phyloP scores from a whole-genome alignment of 257 asterid genomes.

The Penstemon eatonii region DNA sequence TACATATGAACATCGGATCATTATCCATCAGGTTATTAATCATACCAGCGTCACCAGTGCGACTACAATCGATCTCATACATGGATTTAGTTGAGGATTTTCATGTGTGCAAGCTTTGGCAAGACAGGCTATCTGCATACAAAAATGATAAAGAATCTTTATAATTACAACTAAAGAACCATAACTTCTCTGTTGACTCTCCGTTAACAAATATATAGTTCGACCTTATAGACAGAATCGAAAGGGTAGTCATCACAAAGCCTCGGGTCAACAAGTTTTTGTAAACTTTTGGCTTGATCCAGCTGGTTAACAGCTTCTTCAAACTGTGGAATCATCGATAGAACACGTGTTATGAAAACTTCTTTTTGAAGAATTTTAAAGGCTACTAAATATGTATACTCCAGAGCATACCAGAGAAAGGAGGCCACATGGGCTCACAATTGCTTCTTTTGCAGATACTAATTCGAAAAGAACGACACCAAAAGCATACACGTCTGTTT shows the following conservation, averaged over 20 bases:
- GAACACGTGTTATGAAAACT: neutral
- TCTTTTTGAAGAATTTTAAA: neutral
- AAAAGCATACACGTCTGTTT: no score
- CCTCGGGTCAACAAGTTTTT: slow-evolving; percentile 68
- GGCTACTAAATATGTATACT: neutral
- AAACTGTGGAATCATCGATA: slow-evolving; percentile 46
- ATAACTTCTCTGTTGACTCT: neutral
- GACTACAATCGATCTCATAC: slow-evolving; percentile 87
- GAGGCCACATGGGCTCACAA: slow-evolving; percentile 38
- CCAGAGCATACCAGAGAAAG: slow-evolving; percentile 57
- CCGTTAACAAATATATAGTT: neutral
- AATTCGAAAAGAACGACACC: no score
- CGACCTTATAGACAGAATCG: slow-evolving; percentile 75
- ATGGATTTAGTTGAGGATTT: slow-evolving; percentile 80
- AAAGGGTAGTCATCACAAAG: slow-evolving; percentile 60
- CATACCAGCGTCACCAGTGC: slow-evolving; percentile 69
- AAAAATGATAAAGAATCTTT: neutral
- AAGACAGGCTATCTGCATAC: slow-evolving; percentile 67
- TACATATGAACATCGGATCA: no score
- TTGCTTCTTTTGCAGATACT: no score
- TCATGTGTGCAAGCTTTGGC: slow-evolving; percentile 83
- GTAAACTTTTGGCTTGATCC: slow-evolving; percentile 50
- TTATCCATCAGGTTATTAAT: no score
- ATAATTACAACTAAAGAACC: neutral
- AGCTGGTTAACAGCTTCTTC: slow-evolving; percentile 57